Evolutionary conservation across 176 grass and related monocot species (phyloP).

Genomic region (Pontederia paniculata): DNA sequence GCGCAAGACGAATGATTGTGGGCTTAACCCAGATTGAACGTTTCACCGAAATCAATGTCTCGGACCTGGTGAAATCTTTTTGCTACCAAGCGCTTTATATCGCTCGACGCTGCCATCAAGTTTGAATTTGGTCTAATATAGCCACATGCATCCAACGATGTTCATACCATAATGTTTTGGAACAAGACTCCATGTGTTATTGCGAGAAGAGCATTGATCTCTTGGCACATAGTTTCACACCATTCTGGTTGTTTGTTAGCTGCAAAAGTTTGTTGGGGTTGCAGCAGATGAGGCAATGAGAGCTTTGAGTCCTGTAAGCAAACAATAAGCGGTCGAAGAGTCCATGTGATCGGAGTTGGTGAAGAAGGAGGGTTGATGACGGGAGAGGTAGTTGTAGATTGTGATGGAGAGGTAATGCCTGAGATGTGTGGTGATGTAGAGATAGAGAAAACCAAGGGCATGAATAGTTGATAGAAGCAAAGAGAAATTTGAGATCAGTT

Average conservation of each 20-base stretch:
- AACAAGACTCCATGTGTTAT: not conserved
- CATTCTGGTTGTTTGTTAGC: not conserved
- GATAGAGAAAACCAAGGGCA: too few relatives aligned
- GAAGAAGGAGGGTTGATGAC: too few relatives aligned
- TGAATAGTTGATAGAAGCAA: too few relatives aligned
- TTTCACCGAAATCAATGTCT: not conserved
- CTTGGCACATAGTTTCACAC: not conserved
- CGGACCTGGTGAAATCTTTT: not conserved
- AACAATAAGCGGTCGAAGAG: too few relatives aligned
- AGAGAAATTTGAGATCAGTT: too few relatives aligned
- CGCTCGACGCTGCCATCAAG: not conserved
- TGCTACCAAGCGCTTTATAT: not conserved
- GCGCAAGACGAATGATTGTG: not conserved
- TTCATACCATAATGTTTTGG: not conserved
- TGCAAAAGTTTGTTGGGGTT: not conserved
- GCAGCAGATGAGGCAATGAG: too few relatives aligned
- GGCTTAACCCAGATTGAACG: not conserved
- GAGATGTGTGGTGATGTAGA: too few relatives aligned
- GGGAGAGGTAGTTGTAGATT: too few relatives aligned
- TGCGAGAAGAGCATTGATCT: not conserved
- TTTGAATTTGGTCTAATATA: not conserved
- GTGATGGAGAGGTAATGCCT: too few relatives aligned
- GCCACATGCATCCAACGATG: not conserved
- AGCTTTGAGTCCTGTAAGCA: too few relatives aligned
- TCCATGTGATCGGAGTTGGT: too few relatives aligned